Conservation (phyloP, 345 rosid genomes). For the Eucalyptus virginea region DNA sequence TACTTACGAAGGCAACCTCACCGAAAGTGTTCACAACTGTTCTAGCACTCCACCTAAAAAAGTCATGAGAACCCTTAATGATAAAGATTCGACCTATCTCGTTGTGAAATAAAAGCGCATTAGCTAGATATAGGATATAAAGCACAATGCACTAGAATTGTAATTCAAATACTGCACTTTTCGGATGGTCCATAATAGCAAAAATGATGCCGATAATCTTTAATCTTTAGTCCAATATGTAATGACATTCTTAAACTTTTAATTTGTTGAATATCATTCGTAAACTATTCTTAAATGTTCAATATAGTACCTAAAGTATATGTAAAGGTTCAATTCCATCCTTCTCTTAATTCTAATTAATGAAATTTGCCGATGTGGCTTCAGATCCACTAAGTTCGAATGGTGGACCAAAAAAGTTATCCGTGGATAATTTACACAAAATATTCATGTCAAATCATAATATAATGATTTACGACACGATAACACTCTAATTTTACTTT, state of each 20-base stretch:
- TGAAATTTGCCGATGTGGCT: accelerated
- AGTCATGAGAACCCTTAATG: accelerated
- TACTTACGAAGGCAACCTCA: too few species aligned
- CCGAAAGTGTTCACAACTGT: accelerated
- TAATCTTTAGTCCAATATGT: accelerated
- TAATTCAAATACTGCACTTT: too few species aligned
- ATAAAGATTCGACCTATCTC: too few species aligned
- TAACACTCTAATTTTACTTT: too few species aligned
- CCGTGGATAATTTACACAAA: accelerated
- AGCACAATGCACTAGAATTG: too few species aligned
- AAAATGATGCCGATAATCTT: accelerated
- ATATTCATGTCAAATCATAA: background rate
- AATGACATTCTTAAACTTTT: accelerated
- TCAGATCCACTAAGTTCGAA: background rate
- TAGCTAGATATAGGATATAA: accelerated
- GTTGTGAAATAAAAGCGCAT: too few species aligned
- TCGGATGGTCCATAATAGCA: too few species aligned
- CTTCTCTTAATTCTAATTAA: background rate
- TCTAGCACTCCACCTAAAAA: too few species aligned
- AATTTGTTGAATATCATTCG: accelerated
- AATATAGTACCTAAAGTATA: accelerated
- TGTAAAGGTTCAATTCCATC: background rate
- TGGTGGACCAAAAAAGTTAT: background rate
- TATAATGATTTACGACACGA: accelerated
- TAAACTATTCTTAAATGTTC: background rate